Evolutionary conservation across 2,329 filamentous ascomycete species (phyloP), one percentile per base, ranked within the genome.

Genomic region (Neopestalotiopsis sp.): DNA sequence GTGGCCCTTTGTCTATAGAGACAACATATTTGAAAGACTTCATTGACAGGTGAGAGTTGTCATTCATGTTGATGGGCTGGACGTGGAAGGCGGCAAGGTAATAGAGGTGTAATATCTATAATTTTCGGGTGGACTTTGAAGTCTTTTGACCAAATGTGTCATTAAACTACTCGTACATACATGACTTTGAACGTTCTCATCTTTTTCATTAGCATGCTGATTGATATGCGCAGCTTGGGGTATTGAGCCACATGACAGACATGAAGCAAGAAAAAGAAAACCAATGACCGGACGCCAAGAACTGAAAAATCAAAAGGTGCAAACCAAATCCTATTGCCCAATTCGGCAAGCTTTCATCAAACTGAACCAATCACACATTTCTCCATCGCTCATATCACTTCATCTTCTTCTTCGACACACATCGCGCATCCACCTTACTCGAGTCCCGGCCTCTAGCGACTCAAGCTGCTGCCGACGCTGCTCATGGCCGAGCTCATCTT

Each of bases 401-500:
- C 59, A 24, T 62, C 49, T 56, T 34, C 13, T 40, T 40, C 45
- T 28, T 28, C 24, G 3, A 28, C 14, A 52, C 45, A 52, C 45
- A 52, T 1, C 4, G 45, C 45, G 9, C 45, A 52, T n/a, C 17
- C 59, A 40, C 14, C 32, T 42, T 28, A 30, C 13, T 34, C 30
- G 12, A 34, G 14, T 12, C 14, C 17, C 4, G 28, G 34, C 30
- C 30, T 14, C 58, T 59, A 66, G 77, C 73, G 82, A 63, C 77
- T 78, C 69, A 78, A 77, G 56, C 80, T 85, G 72, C 81, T 86
- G 30, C 80, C 82, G 17, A 87, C 80, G 60, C 82, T 86, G 74
- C 83, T 88, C 73, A 86, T 79, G 42, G 82, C 86, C 60, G 85
- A 83, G 70, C 79, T 84, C 67, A 86, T 75, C 69, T 80, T 81